phyloP scores from a whole-genome alignment of 495 filamentous ascomycete genomes.

The Hamigera avellanea region DNA sequence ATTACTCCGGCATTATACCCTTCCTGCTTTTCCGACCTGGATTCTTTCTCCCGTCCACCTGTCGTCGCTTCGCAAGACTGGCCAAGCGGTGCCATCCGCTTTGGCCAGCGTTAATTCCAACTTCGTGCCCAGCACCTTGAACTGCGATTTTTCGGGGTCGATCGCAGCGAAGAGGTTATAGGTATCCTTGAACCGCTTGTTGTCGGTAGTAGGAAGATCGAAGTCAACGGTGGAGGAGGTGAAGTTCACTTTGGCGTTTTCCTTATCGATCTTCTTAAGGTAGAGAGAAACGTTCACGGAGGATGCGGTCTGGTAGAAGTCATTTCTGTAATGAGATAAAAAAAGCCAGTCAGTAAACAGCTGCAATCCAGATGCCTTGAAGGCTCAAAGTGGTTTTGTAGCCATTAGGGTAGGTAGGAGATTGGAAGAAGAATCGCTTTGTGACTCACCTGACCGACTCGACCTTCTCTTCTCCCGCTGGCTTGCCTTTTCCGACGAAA shows the following conservation, averaged over 20 bases:
- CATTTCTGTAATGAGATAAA: slow-evolving; percentile 43
- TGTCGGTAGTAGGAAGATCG: slow-evolving; percentile 73
- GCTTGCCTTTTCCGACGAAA: slow-evolving; percentile 72
- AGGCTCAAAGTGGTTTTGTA: too few species aligned
- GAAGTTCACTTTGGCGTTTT: slow-evolving; percentile 59
- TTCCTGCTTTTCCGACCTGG: slow-evolving; percentile 69
- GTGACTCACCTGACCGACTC: slow-evolving; percentile 58
- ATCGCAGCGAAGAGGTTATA: slow-evolving; percentile 70
- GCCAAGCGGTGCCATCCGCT: slow-evolving; percentile 75
- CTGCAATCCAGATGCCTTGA: too few species aligned
- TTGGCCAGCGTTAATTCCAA: slow-evolving; percentile 78
- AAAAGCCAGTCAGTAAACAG: background rate
- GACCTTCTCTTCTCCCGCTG: slow-evolving; percentile 40
- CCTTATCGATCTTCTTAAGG: slow-evolving; percentile 92
- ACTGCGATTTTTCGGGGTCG: slow-evolving; percentile 58
- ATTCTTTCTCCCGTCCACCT: slow-evolving; percentile 65
- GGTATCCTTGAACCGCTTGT: slow-evolving; percentile 67
- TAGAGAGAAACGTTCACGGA: slow-evolving; percentile 86
- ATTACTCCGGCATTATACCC: slow-evolving; percentile 30
- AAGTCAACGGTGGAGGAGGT: slow-evolving; percentile 45
- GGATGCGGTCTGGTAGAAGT: slow-evolving; percentile 88
- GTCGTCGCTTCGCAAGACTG: slow-evolving; percentile 79
- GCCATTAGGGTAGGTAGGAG: too few species aligned
- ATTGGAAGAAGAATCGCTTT: too few species aligned
- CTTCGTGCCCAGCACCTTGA: slow-evolving; percentile 90